Evolutionary conservation across 1,284 basidiomycete species (phyloP).

Genomic region (Papiliotrema flavescens): DNA sequence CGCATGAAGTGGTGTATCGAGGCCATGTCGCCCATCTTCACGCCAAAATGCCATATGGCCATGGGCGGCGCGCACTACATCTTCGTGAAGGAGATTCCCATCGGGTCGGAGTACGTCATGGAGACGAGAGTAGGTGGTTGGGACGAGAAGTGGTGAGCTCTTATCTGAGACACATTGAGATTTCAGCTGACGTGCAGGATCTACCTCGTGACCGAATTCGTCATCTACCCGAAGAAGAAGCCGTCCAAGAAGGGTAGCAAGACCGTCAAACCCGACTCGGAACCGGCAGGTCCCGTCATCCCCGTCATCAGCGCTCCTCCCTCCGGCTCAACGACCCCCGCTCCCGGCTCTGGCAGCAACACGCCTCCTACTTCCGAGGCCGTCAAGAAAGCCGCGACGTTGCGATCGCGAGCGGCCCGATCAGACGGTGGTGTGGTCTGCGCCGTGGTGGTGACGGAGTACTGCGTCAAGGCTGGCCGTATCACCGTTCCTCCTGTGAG

Average conservation of each 20-base stretch:
- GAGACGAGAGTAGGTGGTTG: slow-evolving; percentile 64
- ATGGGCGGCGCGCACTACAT: slow-evolving; percentile 69
- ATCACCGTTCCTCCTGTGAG: slow-evolving; percentile 67
- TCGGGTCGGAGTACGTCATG: slow-evolving; percentile 66
- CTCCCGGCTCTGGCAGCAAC: slow-evolving; percentile 6
- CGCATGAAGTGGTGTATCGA: slow-evolving; percentile 55
- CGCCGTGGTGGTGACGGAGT: slow-evolving; percentile 63
- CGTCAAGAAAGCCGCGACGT: slow-evolving; percentile 16
- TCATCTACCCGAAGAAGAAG: slow-evolving; percentile 57
- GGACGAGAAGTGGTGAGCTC: slow-evolving; percentile 77
- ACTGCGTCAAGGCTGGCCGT: slow-evolving; percentile 70
- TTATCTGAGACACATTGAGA: not conserved
- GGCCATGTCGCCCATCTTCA: slow-evolving; percentile 62
- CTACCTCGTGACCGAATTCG: slow-evolving; percentile 63
- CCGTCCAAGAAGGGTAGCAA: slow-evolving; percentile 10
- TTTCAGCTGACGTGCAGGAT: slow-evolving; percentile 49
- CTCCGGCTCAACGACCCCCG: slow-evolving; percentile 17
- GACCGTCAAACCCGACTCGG: not conserved
- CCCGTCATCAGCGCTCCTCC: slow-evolving; percentile 10
- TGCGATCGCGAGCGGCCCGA: slow-evolving; percentile 25
- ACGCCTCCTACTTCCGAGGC: slow-evolving; percentile 12
- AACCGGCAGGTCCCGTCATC: slow-evolving; percentile 3
- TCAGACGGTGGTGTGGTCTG: slow-evolving; percentile 56
- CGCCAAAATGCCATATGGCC: slow-evolving; percentile 64
- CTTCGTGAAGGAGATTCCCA: slow-evolving; percentile 75